A percentile compares a stretch with the other conserved stretches of the same genome.
Conservation (phyloP, 768 basidiomycete species). For the Agrocybe praecox region DNA sequence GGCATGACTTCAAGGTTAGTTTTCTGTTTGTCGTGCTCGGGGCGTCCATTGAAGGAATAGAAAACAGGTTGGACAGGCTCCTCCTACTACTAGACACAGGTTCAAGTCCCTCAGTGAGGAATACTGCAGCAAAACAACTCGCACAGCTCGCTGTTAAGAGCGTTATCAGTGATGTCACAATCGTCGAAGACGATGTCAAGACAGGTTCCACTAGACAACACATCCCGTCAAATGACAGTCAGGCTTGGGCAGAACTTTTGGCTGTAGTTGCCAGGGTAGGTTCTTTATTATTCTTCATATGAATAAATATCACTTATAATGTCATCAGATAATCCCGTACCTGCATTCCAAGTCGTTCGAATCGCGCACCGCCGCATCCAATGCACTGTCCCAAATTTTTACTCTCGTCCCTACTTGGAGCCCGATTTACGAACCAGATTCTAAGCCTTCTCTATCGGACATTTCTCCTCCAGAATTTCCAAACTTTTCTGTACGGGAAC, state of each 20-base stretch:
- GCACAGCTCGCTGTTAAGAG: slow-evolving; percentile 89
- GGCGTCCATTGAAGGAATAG: not conserved
- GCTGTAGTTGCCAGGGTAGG: slow-evolving; percentile 86
- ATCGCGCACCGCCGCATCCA: slow-evolving; percentile 86
- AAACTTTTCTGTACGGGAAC: slow-evolving; percentile 73
- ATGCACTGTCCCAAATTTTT: slow-evolving; percentile 87
- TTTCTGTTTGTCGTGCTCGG: slow-evolving; percentile 7
- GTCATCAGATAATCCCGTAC: slow-evolving; percentile 79
- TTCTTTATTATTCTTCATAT: not conserved
- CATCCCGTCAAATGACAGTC: slow-evolving; percentile 59
- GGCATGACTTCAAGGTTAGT: slow-evolving; percentile 78
- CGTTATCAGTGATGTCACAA: slow-evolving; percentile 79
- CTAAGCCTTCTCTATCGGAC: slow-evolving; percentile 18
- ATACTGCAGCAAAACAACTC: slow-evolving; percentile 96
- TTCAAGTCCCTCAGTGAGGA: slow-evolving; percentile 84
- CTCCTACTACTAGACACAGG: slow-evolving; percentile 95
- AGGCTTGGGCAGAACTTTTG: slow-evolving; percentile 90
- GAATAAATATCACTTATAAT: not conserved
- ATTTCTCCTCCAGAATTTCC: slow-evolving; percentile 55
- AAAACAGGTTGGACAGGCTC: slow-evolving; percentile 89
- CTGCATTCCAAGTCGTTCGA: slow-evolving; percentile 92
- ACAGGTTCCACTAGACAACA: slow-evolving; percentile 51
- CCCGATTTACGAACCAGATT: slow-evolving; percentile 40
- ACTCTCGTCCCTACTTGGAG: slow-evolving; percentile 81
- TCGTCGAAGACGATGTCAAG: slow-evolving; percentile 76